phyloP scores from a whole-genome alignment of 495 filamentous ascomycete genomes.

The Trichocladium uniseriatum region DNA sequence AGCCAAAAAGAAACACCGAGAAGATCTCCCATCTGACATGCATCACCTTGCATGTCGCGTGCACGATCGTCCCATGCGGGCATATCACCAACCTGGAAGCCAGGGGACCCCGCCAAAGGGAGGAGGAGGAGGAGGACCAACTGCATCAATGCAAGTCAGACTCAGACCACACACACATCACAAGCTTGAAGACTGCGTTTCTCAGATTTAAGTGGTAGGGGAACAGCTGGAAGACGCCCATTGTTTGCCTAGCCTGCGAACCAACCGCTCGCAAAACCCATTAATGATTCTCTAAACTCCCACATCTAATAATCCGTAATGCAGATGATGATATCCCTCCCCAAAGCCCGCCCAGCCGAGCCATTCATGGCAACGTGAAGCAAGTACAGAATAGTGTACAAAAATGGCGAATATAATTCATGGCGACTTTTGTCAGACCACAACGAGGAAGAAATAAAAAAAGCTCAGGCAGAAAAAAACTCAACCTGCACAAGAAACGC shows the following conservation, averaged over 20 bases:
- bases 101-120: not conserved
- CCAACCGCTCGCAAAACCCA: too few relatives aligned
- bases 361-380: not conserved
- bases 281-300: not conserved
- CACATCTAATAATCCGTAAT: not conserved
- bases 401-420: not conserved
- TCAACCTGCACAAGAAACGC: not conserved
- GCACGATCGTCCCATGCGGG: not conserved
- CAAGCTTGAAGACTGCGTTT: too few relatives aligned
- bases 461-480: not conserved
- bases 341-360: too few relatives aligned
- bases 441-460: not conserved
- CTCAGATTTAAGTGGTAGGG: too few relatives aligned
- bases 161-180: too few relatives aligned
- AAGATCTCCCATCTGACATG: not conserved
- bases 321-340: not conserved
- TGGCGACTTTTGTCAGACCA: not conserved
- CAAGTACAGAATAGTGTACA: slow-evolving; percentile 8
- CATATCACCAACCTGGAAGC: too few relatives aligned
- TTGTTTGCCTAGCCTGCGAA: too few relatives aligned
- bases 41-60: not conserved
- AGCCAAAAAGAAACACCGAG: not conserved
- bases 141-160: too few relatives aligned
- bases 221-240: too few relatives aligned
- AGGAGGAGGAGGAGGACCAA: not conserved